Conservation (phyloP, 2,329 filamentous ascomycete genomes). For the Periconia digitata region DNA sequence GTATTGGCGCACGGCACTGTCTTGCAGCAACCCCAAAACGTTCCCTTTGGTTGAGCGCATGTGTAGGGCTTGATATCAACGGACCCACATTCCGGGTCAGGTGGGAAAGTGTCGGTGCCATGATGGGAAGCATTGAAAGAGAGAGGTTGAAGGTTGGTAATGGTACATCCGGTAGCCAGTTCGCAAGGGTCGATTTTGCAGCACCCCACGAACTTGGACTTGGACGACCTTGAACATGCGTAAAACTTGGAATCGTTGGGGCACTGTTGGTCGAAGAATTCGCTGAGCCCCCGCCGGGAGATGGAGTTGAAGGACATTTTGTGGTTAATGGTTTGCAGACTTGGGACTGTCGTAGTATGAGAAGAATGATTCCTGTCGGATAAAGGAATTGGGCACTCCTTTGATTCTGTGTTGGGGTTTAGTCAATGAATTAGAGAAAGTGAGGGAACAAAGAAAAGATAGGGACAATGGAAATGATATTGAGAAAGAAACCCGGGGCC, state of each 20-base stretch:
- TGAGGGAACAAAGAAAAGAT: neutral
- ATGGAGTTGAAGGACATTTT: neutral
- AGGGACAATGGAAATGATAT: neutral
- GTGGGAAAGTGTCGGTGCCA: slow-evolving; percentile 22
- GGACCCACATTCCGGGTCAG: slow-evolving; percentile 34
- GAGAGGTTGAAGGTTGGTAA: slow-evolving; percentile 33
- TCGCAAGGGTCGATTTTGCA: slow-evolving; percentile 42
- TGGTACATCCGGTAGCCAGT: slow-evolving; percentile 41
- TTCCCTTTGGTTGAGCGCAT: slow-evolving; percentile 11
- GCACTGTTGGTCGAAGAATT: slow-evolving; percentile 22
- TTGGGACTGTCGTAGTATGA: neutral
- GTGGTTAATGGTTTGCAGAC: neutral
- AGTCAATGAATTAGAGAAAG: neutral
- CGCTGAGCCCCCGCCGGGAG: neutral
- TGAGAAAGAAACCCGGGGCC: neutral
- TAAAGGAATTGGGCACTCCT: neutral
- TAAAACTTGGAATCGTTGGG: slow-evolving; percentile 26
- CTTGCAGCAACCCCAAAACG: slow-evolving; percentile 46
- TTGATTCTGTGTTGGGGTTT: neutral
- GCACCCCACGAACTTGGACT: slow-evolving; percentile 45
- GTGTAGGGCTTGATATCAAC: slow-evolving; percentile 33
- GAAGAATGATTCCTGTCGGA: neutral
- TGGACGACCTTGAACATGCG: slow-evolving; percentile 19
- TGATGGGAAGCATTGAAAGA: slow-evolving; percentile 37
- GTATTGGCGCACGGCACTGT: slow-evolving; percentile 34